Evolutionary conservation across 179 eudicot species (phyloP).

Genomic region (Silene vulgaris): DNA sequence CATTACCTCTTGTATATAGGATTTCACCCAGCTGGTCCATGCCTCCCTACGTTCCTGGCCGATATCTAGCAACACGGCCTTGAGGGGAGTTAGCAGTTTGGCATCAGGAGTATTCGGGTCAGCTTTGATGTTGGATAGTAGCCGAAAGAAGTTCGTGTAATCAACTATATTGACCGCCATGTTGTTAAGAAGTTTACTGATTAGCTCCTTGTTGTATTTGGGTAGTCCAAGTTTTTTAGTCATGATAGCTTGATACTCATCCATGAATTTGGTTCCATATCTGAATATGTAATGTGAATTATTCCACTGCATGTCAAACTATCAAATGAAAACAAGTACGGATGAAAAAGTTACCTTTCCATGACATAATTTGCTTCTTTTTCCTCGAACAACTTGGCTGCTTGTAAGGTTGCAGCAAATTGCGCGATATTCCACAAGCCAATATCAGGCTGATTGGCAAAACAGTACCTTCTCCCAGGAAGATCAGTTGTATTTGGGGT

Average conservation of each 20-base stretch:
- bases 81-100: constrained; percentile 65
- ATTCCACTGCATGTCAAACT: neutral
- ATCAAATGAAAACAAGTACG: neutral
- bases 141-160: constrained; percentile 89
- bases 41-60: constrained; percentile 97
- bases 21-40: constrained; percentile 88
- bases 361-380: constrained; percentile 84
- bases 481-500: constrained; percentile 99
- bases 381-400: constrained; percentile 70
- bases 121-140: constrained; percentile 83
- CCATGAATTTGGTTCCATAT: constrained; percentile 98
- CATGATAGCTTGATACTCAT: constrained; percentile 92
- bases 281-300: constrained; percentile 33
- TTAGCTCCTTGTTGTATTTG: constrained; percentile 85
- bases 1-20: constrained; percentile 79
- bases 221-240: constrained; percentile 84
- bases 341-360: constrained; percentile 59
- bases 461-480: constrained; percentile 98
- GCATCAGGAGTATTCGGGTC: constrained; percentile 65
- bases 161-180: constrained; percentile 99
- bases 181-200: constrained; percentile 88
- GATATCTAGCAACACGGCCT: constrained; percentile 86
- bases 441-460: constrained; percentile 98
- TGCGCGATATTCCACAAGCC: constrained; percentile 98
- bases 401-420: constrained; percentile 73